Base-by-base conservation (phyloP, 2,329 filamentous ascomycete genomes). In the Colletotrichum neosansevieriae region DNA sequence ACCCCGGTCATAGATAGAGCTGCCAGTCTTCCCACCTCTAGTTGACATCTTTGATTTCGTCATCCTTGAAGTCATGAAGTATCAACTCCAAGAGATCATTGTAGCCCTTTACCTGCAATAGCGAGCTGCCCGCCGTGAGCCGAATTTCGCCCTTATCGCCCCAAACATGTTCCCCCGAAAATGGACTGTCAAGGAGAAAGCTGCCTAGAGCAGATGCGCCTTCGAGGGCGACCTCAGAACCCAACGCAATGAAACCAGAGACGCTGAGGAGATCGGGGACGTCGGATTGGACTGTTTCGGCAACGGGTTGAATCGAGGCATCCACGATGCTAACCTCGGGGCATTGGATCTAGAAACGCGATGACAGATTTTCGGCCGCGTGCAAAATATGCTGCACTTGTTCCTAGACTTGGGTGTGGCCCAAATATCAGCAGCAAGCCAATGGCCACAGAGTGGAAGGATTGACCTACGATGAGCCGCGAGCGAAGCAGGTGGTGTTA, bases 141-240 rank as follows among this genome's bases (percentile, higher is more conserved):
- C 63, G 42, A 4, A 87, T 77, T 74, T 88, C 85, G 0, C 84
- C 85, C 70, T 80, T 83, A 61, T 85, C 82, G n/a, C 86, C 86
- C 54, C 82, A 86, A 72, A 1, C 76, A 0, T 83, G 79, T 0
- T 83, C 80, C 1, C 78, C 82, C 0, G 81, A 81, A 72, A 87
- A 87, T 0, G 82, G 79, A 7, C 80, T 78, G 0, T 86, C 85
- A n/a, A 81, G 80, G 3, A 83, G 81, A 65, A 84, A 80, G 3
- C 81, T 80, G 15, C 83, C 71, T 0, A 80, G 78, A 0, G 86
- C 72, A 0, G 80, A 79, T 0, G 85, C 83, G 7, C 78, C 78
- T 0, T 76, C 70, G 4, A 73, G 70, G 0, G 72, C 76, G 34
- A 38, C 34, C 10, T 38, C 34, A 12, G 6, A 38, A 4, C 12